These are phyloP conservation scores for Xylariomycetidae sp. DNA, from an alignment of 2,329 filamentous ascomycete genomes.

Conservation along the genomic window DNA sequence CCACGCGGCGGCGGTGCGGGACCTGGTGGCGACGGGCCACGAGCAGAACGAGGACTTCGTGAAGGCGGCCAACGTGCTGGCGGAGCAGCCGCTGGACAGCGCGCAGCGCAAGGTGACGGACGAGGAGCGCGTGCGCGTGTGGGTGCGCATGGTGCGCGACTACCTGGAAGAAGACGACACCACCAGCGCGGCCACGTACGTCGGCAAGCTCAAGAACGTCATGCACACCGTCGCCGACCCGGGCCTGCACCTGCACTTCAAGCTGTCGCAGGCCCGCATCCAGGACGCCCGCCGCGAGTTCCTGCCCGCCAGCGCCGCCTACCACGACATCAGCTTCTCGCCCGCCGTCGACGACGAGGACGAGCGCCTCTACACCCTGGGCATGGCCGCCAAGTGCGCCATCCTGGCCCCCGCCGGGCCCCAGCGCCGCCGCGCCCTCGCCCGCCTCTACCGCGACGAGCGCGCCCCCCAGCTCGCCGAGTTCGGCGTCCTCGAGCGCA, in stretches of 20 bases:
- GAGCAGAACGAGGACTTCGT: conserved; percentile 76
- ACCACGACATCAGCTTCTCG: conserved; percentile 80
- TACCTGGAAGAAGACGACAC: conserved; percentile 93
- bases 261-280: conserved; percentile 87
- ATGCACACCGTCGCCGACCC: conserved; percentile 73
- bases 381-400: conserved; percentile 84
- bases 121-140: conserved; percentile 75
- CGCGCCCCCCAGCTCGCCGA: conserved; percentile 69
- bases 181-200: conserved; percentile 73
- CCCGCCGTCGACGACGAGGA: conserved; percentile 76
- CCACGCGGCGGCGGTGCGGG: conserved; percentile 71
- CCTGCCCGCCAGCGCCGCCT: conserved; percentile 78
- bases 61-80: conserved; percentile 69
- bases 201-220: conserved; percentile 94
- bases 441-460: conserved; percentile 89
- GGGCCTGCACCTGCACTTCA: conserved; percentile 75
- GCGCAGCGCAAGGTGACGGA: conserved; percentile 80
- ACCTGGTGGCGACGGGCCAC: conserved; percentile 76
- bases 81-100: conserved; percentile 81
- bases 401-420: conserved; percentile 90
- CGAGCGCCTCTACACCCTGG: conserved; percentile 78
- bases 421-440: conserved; percentile 70
- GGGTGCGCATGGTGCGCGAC: conserved; percentile 91
- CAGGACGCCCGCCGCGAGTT: conserved; percentile 87
- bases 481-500: conserved; percentile 89